Conservation (phyloP, 768 basidiomycete species). For the Boletus coccyginus region DNA sequence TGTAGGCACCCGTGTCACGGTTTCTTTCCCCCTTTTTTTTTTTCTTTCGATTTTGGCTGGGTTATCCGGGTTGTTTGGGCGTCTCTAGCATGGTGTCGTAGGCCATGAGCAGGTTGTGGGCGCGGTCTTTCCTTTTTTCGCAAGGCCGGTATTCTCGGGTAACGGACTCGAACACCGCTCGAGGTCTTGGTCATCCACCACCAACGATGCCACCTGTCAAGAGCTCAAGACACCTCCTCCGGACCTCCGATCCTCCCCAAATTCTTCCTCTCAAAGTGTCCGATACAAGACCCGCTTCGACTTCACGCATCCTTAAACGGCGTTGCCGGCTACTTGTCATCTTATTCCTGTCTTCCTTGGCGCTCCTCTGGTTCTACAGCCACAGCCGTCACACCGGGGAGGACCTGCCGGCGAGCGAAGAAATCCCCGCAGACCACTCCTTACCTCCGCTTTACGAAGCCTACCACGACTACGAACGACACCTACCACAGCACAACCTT, state of each 20-base stretch:
- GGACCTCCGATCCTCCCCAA: neutral
- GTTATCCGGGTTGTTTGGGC: too few species aligned
- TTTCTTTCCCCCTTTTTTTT: too few species aligned
- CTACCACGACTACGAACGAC: conserved; percentile 43
- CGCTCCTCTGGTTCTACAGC: conserved; percentile 18
- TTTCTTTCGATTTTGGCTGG: neutral
- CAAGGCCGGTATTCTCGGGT: neutral
- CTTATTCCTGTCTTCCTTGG: conserved; percentile 8
- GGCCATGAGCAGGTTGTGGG: neutral
- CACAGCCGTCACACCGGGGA: neutral
- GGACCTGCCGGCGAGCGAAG: conserved; percentile 2
- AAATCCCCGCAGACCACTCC: neutral
- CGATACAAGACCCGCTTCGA: neutral
- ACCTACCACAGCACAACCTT: conserved; percentile 44
- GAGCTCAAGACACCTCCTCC: conserved; percentile 3
- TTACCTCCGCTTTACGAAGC: conserved; percentile 45
- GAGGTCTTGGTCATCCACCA: conserved; percentile 2
- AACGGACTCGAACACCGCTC: neutral
- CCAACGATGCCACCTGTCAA: conserved; percentile 8
- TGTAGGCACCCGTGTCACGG: neutral
- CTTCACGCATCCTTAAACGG: conserved; percentile 4
- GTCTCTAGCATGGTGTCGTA: too few species aligned
- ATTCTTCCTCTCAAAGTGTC: conserved; percentile 17
- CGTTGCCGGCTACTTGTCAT: conserved; percentile 11
- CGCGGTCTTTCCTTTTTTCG: conserved; percentile 3